phyloP scores from a whole-genome alignment of 257 asterid species.

The Galeopsis tetrahit region DNA sequence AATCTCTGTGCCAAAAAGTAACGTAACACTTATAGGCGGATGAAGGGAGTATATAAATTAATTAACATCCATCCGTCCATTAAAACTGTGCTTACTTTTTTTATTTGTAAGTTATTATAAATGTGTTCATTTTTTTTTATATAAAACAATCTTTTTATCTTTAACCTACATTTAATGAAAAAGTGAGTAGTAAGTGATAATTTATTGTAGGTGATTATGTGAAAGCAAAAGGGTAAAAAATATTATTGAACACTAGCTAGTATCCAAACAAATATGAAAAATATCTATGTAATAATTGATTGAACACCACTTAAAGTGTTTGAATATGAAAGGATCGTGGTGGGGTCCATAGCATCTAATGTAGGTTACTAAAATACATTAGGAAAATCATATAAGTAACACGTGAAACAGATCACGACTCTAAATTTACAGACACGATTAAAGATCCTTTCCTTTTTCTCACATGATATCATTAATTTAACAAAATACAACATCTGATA shows the following conservation, averaged over 20 bases:
- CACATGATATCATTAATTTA: background rate
- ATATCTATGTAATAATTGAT: background rate
- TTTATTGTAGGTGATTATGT: background rate
- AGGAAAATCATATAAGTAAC: background rate
- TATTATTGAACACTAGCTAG: background rate
- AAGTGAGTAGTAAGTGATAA: no score
- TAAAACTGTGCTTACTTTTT: no score
- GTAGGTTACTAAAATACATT: conserved; percentile 1
- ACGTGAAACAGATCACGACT: background rate
- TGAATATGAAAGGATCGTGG: background rate
- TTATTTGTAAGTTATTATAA: no score
- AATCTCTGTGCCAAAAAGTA: no score
- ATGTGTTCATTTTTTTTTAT: no score
- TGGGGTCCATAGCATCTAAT: background rate
- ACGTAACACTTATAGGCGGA: no score
- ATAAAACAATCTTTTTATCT: no score
- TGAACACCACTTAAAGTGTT: background rate
- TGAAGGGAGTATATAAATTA: no score
- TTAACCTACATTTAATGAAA: no score
- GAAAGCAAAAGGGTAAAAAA: background rate
- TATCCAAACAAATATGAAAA: background rate
- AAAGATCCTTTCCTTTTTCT: background rate
- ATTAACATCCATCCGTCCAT: no score
- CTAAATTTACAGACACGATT: background rate
- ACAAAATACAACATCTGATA: background rate